Evolutionary conservation across 192 early-diverging fungal genomes (phyloP).

Genomic region (Backusella sp.): DNA sequence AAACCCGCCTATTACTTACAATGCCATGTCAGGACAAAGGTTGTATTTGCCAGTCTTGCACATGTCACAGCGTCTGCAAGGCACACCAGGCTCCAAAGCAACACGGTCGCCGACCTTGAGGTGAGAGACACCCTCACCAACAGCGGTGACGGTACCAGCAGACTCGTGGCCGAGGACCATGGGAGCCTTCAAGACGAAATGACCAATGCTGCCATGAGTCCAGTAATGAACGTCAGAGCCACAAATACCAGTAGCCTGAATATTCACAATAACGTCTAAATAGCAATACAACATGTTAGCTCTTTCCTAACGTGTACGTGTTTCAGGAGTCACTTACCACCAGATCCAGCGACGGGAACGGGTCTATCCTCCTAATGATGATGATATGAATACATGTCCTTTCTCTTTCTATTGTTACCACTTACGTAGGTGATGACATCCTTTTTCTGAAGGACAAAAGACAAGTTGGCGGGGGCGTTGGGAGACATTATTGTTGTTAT

Average conservation of each 20-base stretch:
- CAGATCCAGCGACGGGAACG: constrained; percentile 23
- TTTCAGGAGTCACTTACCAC: constrained; percentile 19
- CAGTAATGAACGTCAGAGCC: constrained; percentile 50
- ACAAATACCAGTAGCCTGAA: constrained; percentile 47
- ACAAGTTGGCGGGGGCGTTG: not conserved
- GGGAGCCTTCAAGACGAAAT: constrained; percentile 31
- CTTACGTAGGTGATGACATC: constrained; percentile 31
- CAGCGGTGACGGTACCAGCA: constrained; percentile 32
- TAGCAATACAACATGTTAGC: too few relatives aligned
- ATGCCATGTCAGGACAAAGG: constrained; percentile 43
- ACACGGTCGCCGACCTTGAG: constrained; percentile 50
- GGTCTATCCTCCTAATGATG: constrained; percentile 30
- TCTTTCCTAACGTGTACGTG: not conserved
- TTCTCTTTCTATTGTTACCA: not conserved
- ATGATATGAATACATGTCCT: not conserved
- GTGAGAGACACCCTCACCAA: constrained; percentile 36
- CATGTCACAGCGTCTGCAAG: constrained; percentile 38
- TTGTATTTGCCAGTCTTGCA: constrained; percentile 41
- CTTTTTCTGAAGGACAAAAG: constrained; percentile 28
- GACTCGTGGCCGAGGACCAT: constrained; percentile 51
- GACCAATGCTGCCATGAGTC: constrained; percentile 37
- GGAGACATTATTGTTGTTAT: not conserved
- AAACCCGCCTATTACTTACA: constrained; percentile 25
- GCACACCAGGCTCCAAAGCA: constrained; percentile 41
- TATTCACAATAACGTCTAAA: constrained; percentile 40